These are phyloP conservation scores for Cryphonectria nitschkei DNA, from an alignment of 2,329 filamentous ascomycete genomes.

Conservation along the genomic window DNA sequence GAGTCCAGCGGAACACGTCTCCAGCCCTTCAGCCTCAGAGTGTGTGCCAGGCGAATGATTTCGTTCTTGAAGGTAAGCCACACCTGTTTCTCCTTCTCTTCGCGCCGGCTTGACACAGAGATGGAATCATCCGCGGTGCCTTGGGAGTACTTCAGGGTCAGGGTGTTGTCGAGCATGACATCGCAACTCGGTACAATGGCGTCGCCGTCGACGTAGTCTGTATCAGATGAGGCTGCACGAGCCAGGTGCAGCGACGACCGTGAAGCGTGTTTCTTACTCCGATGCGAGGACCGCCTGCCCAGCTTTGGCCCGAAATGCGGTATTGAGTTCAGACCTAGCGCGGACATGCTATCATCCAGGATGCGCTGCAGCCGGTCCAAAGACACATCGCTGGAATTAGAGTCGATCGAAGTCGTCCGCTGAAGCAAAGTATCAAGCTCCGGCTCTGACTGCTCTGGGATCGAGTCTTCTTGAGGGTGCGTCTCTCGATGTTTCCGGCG, in stretches of 20 bases:
- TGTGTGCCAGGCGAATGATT: slow-evolving; percentile 87
- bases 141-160: slow-evolving; percentile 75
- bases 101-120: slow-evolving; percentile 48
- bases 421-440: slow-evolving; percentile 30
- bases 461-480: slow-evolving; percentile 37
- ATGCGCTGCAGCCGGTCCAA: slow-evolving; percentile 83
- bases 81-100: slow-evolving; percentile 71
- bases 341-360: slow-evolving; percentile 66
- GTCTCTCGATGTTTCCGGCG: slow-evolving; percentile 47
- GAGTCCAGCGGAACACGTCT: slow-evolving; percentile 75
- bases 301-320: slow-evolving; percentile 49
- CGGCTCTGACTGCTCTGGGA: slow-evolving; percentile 16
- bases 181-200: slow-evolving; percentile 83
- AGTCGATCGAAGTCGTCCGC: slow-evolving; percentile 61
- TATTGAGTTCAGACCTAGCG: slow-evolving; percentile 52
- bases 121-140: slow-evolving; percentile 46
- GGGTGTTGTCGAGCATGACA: slow-evolving; percentile 84
- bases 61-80: slow-evolving; percentile 92
- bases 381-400: slow-evolving; percentile 71
- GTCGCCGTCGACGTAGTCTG: slow-evolving; percentile 82
- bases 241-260: slow-evolving; percentile 44
- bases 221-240: slow-evolving; percentile 73
- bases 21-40: slow-evolving; percentile 89
- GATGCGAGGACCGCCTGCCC: slow-evolving; percentile 47
- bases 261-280: slow-evolving; percentile 45